Conservation (phyloP, 73 alveolate species). For the Tetrahymena malaccensis region DNA sequence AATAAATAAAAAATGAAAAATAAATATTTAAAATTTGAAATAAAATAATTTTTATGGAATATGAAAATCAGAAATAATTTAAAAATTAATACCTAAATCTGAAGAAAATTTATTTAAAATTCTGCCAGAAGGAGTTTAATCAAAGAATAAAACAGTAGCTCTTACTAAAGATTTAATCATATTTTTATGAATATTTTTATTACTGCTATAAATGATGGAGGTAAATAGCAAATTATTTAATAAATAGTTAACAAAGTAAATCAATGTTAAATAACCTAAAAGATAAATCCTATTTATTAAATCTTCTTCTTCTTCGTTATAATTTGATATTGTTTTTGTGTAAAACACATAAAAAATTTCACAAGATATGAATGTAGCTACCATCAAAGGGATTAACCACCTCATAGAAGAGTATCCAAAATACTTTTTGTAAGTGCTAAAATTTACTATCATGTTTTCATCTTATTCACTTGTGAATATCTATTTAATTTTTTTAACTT, state of each 20-base stretch:
- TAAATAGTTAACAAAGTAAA: not conserved
- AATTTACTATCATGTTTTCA: not conserved
- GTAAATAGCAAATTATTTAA: not conserved
- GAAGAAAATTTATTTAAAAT: constrained; percentile 44
- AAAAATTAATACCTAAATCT: constrained; percentile 4
- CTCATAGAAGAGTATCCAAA: not conserved
- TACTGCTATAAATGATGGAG: not conserved
- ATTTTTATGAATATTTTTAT: not conserved
- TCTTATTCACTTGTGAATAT: constrained; percentile 3
- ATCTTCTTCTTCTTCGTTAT: not conserved
- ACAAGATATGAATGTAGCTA: not conserved
- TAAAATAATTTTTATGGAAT: not conserved
- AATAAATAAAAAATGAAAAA: not conserved
- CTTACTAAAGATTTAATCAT: constrained; percentile 8
- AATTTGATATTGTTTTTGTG: not conserved
- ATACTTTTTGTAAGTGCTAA: not conserved
- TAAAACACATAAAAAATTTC: not conserved
- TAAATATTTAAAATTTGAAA: too few relatives aligned
- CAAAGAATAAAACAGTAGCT: constrained; percentile 28
- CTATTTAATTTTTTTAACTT: not conserved
- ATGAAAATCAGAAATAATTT: not conserved
- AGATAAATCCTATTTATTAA: not conserved
- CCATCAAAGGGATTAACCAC: not conserved
- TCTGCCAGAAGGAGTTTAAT: constrained; percentile 48
- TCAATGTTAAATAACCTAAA: not conserved